phyloP scores from a whole-genome alignment of 495 filamentous ascomycete species.

The Penicillium cinerascens region DNA sequence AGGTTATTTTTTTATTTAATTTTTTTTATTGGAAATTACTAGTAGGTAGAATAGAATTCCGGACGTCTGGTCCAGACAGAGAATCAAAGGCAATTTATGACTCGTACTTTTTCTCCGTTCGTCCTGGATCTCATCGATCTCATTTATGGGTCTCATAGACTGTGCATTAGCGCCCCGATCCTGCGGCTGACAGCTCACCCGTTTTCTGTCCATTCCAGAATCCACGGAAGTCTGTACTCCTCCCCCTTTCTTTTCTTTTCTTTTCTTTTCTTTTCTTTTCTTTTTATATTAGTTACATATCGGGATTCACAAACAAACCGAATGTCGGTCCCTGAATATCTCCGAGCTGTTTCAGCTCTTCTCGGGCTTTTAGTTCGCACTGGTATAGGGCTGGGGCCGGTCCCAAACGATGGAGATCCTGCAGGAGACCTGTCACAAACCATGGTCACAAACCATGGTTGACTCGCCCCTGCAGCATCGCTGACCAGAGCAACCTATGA shows the following conservation, averaged over 20 bases:
- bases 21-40: too few relatives aligned
- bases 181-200: neutral
- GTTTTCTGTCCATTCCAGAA: neutral
- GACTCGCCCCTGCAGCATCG: neutral
- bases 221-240: too few relatives aligned
- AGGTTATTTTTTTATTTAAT: neutral
- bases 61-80: neutral
- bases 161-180: neutral
- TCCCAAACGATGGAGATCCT: neutral
- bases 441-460: neutral
- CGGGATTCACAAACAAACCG: slow-evolving; percentile 2
- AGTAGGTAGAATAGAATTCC: neutral
- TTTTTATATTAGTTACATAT: neutral
- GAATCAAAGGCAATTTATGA: neutral
- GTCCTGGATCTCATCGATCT: neutral
- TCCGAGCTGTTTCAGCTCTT: slow-evolving; percentile 11
- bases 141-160: neutral
- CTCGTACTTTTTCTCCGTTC: neutral
- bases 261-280: neutral
- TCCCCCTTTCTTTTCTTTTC: neutral
- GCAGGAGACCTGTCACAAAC: neutral
- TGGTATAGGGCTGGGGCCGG: slow-evolving; percentile 2
- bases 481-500: neutral
- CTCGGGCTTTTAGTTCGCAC: slow-evolving; percentile 17
- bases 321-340: slow-evolving; percentile 1